Evolutionary conservation across 73 alveolate species (phyloP).

Genomic region (Paramecium primaurelia): DNA sequence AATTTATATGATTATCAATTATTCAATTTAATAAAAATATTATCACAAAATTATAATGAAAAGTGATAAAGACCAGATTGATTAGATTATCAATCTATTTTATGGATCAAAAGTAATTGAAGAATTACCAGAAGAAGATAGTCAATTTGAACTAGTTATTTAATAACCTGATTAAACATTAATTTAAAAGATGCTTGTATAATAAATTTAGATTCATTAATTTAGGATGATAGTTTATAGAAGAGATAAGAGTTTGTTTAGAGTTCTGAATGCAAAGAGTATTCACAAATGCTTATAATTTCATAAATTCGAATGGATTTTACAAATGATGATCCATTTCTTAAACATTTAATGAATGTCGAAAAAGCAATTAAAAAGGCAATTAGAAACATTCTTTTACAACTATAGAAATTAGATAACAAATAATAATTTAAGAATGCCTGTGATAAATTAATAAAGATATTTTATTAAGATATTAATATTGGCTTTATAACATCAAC

Average conservation of each 20-base stretch:
- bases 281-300: background rate
- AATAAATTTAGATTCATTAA: background rate
- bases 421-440: slow-evolving; percentile 8
- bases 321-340: slow-evolving; percentile 47
- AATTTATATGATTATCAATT: background rate
- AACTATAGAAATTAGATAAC: background rate
- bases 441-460: slow-evolving; percentile 17
- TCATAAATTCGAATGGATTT: slow-evolving; percentile 39
- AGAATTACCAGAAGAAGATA: background rate
- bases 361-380: slow-evolving; percentile 48
- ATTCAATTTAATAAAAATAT: background rate
- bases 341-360: slow-evolving; percentile 23
- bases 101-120: slow-evolving; percentile 4
- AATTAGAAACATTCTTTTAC: slow-evolving; percentile 13
- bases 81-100: background rate
- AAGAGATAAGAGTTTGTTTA: slow-evolving; percentile 21
- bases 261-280: background rate
- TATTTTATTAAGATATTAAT: slow-evolving; percentile 34
- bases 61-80: background rate
- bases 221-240: background rate
- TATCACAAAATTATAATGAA: background rate
- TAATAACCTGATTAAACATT: slow-evolving; percentile 9
- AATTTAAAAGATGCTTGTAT: slow-evolving; percentile 27
- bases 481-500: slow-evolving; percentile 45
- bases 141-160: background rate